Evolutionary conservation across 1,284 basidiomycete species (phyloP), one percentile per base, ranked within the genome.

Genomic region (Somion occarium): DNA sequence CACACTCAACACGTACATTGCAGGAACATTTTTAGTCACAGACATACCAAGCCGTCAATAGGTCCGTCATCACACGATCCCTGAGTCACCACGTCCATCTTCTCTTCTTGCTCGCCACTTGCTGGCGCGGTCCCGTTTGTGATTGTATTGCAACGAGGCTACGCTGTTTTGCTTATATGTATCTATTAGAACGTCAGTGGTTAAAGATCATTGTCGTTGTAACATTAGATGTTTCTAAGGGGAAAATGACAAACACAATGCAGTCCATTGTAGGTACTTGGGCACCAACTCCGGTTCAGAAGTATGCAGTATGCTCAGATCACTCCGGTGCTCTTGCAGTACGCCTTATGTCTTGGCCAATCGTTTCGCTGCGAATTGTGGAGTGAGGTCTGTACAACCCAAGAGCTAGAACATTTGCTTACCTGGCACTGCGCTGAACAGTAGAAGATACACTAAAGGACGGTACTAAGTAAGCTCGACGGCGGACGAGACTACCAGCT

Each of bases 1-100:
- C 20, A 22, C 11, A 43, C 42, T 20, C 13, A 13, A 15, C n/a
- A 24, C 4, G 38, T 25, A 27, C 34, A 52, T 44, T 50, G 48
- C 53, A 84, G 82, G 83, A 84, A 68, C 81, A 84, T 59, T 85
- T 85, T 73, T 85, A 63, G 74, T 53, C 44, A 38, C 23, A n/a
- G 19, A 41, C 23, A 3, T 19, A 20, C 18, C 43, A 34, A 34
- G 30, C 30, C 30, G 30, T 34, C 30, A 15, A 34, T 34, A 34
- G 23, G 7, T 24, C 22, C 39, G n/a, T 46, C 25, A 7, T 34
- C 24, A 46, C 45, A 45, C 46, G 37, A 25, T 11, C 22, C 44
- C n/a, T 30, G 20, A 5, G 7, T n/a, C 13, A 9, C 13, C 19
- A 30, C 19, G 24, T 45, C 24, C 22, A 26, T 9, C 19, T 23